Percentiles rank a stretch among this genome's conserved stretches.
These are phyloP conservation scores for Carallia pectinifolia DNA, from an alignment of 345 rosid species.

Conservation along the genomic window DNA sequence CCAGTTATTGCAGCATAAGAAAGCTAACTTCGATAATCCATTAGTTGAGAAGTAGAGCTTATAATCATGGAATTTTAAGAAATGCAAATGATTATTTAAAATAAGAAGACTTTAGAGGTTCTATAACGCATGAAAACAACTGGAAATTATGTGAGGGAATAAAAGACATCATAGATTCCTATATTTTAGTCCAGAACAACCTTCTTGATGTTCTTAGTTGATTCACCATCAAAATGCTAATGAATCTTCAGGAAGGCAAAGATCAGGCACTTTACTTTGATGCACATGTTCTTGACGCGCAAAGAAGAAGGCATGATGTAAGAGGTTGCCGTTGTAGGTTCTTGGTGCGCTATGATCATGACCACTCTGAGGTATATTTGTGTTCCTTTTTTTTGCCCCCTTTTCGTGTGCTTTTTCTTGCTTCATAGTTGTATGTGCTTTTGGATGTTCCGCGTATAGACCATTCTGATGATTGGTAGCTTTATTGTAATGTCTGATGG, in stretches of 20 bases:
- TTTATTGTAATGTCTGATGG: no score
- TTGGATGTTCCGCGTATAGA: background rate
- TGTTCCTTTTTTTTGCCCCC: slow-evolving; percentile 11
- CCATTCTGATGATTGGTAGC: no score
- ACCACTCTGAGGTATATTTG: slow-evolving; percentile 78
- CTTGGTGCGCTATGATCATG: slow-evolving; percentile 95
- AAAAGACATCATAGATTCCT: no score
- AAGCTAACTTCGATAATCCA: no score
- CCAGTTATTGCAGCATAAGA: no score
- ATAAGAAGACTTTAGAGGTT: no score
- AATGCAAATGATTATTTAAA: no score
- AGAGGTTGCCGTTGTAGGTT: slow-evolving; percentile 99
- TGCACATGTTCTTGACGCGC: slow-evolving; percentile 95
- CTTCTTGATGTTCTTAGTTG: background rate
- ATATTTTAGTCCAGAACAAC: background rate
- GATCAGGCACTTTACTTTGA: slow-evolving; percentile 98
- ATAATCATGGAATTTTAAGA: no score
- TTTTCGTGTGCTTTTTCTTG: background rate
- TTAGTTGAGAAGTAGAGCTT: no score
- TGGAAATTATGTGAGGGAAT: no score
- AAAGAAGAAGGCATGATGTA: slow-evolving; percentile 93
- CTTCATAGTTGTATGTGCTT: background rate
- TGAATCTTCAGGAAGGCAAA: slow-evolving; percentile 81
- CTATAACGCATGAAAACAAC: no score
- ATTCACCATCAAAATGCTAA: background rate